Evolutionary conservation across 352 stramenopile genomes (phyloP), one percentile per base, ranked within the genome.

Genomic region (Phytophthora capsici): DNA sequence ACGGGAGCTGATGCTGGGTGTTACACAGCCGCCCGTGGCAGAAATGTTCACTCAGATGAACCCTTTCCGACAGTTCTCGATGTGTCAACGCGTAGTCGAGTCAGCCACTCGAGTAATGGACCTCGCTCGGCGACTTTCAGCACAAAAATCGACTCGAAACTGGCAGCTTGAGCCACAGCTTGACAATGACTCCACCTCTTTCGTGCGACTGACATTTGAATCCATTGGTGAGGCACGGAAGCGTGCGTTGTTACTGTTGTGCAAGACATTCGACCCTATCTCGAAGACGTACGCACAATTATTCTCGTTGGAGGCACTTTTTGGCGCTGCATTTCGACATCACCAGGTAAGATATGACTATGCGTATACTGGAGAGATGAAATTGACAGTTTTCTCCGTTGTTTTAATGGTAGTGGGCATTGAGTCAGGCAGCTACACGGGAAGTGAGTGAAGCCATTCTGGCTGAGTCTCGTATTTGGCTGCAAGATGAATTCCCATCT

Each of bases 201-300:
- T 94, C 26, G 79, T 95, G 19, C 73, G 82, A 6, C 53, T 95
- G 13, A 89, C 79, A 3, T 95, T 93, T 57, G 71, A 80, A 25
- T 90, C 82, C n/a, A 69, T 88, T 7, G 70, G 88, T 7, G 84
- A 95, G 47, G 87, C 87, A 0, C 69, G 84, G 6, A 80, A 84
- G 17, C 82, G 87, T 17, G 83, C 83, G 10, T 50, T 93, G 19
- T 51, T 93, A 55, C 64, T 95, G 19, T 43, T 93, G 10, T 78
- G 78, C 41, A 92, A 92, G 62, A 95, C 87, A 4, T 95, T 89
- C 57, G 81, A 95, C 17, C 82, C 82, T 2, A 56, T 86, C 22
- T 78, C 73, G 0, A 60, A 66, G 34, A 87, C 67, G 26, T 91
- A 83, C 56, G 87, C 80, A 10, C 72, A 74, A 6, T 51, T 95